phyloP scores from a whole-genome alignment of 2,329 filamentous ascomycete species.

The Madurella mycetomatis region DNA sequence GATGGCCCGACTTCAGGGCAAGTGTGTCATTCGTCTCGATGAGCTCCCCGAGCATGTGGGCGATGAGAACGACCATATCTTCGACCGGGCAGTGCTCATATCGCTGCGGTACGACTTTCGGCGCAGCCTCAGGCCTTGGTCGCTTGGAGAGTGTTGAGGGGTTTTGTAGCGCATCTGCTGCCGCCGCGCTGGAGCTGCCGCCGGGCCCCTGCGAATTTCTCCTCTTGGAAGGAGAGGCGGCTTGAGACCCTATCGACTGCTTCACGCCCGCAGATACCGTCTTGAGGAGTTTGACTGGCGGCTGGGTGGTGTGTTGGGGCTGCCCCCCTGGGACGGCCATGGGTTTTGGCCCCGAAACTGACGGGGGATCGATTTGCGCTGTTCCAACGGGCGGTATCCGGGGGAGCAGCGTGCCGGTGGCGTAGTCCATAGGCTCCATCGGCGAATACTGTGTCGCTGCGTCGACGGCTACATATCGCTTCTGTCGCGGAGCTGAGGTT shows the following conservation, averaged over 20 bases:
- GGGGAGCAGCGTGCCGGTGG: constrained; percentile 20
- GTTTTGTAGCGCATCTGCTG: constrained; percentile 22
- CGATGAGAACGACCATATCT: constrained; percentile 84
- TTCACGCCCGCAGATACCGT: constrained; percentile 23
- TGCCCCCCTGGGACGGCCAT: constrained; percentile 29
- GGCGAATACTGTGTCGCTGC: constrained; percentile 47
- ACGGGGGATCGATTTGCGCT: constrained; percentile 27
- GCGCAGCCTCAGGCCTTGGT: constrained; percentile 44
- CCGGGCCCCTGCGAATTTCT: constrained; percentile 41
- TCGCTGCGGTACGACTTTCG: constrained; percentile 60
- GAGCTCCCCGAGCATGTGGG: constrained; percentile 92
- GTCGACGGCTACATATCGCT: constrained; percentile 45
- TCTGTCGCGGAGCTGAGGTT: constrained; percentile 28
- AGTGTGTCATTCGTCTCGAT: constrained; percentile 89
- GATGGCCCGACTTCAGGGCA: constrained; percentile 75
- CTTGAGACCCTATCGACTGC: constrained; percentile 15
- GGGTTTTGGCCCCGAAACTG: constrained; percentile 24
- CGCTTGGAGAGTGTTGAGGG: constrained; percentile 43
- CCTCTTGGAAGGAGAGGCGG: constrained; percentile 33
- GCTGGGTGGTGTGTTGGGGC: constrained; percentile 18
- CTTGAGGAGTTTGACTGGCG: constrained; percentile 18
- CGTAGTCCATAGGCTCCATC: constrained; percentile 43
- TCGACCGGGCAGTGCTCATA: constrained; percentile 81
- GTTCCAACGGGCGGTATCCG: constrained; percentile 25
- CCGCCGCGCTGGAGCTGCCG: constrained; percentile 14